Evolutionary conservation across 1,284 basidiomycete species (phyloP).

Genomic region (Marasmius fiardii): DNA sequence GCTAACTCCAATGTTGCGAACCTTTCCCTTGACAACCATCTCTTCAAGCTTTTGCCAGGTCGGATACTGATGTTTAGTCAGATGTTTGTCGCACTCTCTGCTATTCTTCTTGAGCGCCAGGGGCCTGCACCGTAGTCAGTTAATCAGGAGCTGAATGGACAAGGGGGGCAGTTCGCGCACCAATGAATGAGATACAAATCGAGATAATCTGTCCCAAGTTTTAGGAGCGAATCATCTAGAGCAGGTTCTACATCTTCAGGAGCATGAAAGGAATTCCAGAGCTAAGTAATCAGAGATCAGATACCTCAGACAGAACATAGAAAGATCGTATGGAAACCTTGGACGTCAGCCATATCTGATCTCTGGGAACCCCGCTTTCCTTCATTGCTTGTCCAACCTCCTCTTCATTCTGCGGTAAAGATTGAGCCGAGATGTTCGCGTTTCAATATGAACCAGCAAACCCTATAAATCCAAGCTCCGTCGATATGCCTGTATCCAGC

Average conservation of each 20-base stretch:
- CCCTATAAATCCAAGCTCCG: constrained; percentile 66
- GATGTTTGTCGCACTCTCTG: constrained; percentile 49
- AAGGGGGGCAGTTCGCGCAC: constrained; percentile 37
- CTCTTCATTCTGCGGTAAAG: constrained; percentile 54
- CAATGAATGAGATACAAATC: constrained; percentile 84
- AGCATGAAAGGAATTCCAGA: constrained; percentile 69
- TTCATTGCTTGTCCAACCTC: constrained; percentile 73
- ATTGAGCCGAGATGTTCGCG: not conserved
- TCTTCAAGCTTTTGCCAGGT: constrained; percentile 87
- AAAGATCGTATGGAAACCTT: constrained; percentile 24
- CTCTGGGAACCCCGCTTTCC: constrained; percentile 51
- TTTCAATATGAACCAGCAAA: constrained; percentile 21
- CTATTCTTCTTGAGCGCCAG: constrained; percentile 65
- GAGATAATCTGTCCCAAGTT: constrained; percentile 73
- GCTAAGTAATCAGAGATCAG: constrained; percentile 29
- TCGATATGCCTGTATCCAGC: constrained; percentile 75
- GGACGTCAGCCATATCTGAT: constrained; percentile 65
- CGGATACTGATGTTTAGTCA: constrained; percentile 72
- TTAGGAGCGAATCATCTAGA: constrained; percentile 65
- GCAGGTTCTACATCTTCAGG: constrained; percentile 63
- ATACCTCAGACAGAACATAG: too few relatives aligned
- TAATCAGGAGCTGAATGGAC: not conserved
- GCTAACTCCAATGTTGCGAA: constrained; percentile 82
- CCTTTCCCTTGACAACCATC: constrained; percentile 72
- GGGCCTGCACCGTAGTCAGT: constrained; percentile 39